Conservation (phyloP, 2,329 filamentous ascomycete genomes). For the Botrytis sinoallii region DNA sequence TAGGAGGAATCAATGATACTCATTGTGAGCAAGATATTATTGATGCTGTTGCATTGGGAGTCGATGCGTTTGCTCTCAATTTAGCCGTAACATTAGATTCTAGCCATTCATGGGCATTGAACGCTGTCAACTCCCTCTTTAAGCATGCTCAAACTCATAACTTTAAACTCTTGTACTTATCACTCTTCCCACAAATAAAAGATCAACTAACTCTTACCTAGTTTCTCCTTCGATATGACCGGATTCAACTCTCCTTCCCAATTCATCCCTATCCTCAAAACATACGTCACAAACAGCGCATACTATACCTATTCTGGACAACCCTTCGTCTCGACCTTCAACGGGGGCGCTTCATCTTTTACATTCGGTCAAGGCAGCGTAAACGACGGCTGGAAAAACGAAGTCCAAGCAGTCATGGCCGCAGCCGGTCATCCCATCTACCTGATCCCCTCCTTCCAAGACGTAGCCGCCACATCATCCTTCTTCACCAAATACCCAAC, state of each 20-base stretch:
- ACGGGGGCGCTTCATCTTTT: conserved; percentile 23
- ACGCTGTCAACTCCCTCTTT: conserved; percentile 19
- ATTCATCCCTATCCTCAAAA: conserved; percentile 19
- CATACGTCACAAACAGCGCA: conserved; percentile 18
- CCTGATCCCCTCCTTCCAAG: conserved; percentile 24
- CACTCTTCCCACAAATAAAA: too few species aligned
- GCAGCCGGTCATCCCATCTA: conserved; percentile 26
- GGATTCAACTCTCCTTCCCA: conserved; percentile 21
- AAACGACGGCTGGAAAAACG: conserved; percentile 30
- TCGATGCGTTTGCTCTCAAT: conserved; percentile 25
- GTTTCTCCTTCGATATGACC: conserved; percentile 27
- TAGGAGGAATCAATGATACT: conserved; percentile 20
- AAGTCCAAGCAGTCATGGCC: conserved; percentile 32
- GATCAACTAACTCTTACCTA: not conserved
- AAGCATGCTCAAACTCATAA: conserved; percentile 18
- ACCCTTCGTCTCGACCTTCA: conserved; percentile 26
- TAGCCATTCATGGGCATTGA: conserved; percentile 14
- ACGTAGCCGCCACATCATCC: conserved; percentile 13
- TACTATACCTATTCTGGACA: conserved; percentile 23
- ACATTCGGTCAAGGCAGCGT: conserved; percentile 30
- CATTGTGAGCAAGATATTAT: conserved; percentile 24
- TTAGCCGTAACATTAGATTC: conserved; percentile 13
- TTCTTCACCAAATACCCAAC: conserved; percentile 21
- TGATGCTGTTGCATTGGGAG: conserved; percentile 23
- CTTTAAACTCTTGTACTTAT: conserved; percentile 23